These are phyloP conservation scores for Ophiostoma angusticollis DNA, from an alignment of 2,329 filamentous ascomycete genomes.

Conservation along the genomic window DNA sequence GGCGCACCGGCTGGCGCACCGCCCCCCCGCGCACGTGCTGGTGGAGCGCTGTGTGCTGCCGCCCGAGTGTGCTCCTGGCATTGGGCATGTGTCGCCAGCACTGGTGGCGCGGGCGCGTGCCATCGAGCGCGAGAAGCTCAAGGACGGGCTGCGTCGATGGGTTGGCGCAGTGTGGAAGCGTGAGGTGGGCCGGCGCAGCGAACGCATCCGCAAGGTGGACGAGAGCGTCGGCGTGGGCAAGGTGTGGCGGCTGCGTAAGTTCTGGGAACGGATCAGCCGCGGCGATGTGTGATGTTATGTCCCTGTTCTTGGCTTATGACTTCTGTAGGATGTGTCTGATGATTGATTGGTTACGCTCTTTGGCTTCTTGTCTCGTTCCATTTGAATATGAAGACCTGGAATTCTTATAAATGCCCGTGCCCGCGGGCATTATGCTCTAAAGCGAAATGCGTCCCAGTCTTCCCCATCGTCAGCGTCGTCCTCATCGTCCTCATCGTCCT, in stretches of 20 bases:
- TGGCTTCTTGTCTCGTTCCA: too few relatives aligned
- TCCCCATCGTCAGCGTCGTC: slow-evolving; percentile 34
- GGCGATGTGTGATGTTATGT: slow-evolving; percentile 15
- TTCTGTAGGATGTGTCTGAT: background rate
- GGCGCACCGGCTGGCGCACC: slow-evolving; percentile 44
- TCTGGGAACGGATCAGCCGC: slow-evolving; percentile 50
- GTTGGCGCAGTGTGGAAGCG: slow-evolving; percentile 45
- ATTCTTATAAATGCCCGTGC: background rate
- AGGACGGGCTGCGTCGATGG: slow-evolving; percentile 53
- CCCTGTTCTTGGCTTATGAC: background rate
- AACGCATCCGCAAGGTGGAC: slow-evolving; percentile 34
- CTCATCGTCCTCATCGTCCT: slow-evolving; percentile 29
- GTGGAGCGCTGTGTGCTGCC: slow-evolving; percentile 54
- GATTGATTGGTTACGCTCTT: background rate
- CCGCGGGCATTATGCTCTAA: slow-evolving; percentile 23
- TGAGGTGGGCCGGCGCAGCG: slow-evolving; percentile 36
- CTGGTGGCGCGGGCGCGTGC: slow-evolving; percentile 49
- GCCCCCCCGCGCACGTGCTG: slow-evolving; percentile 47
- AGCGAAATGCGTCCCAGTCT: slow-evolving; percentile 50
- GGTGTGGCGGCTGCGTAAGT: slow-evolving; percentile 49
- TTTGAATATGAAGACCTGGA: too few relatives aligned
- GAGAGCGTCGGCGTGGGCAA: slow-evolving; percentile 40
- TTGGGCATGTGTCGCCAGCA: slow-evolving; percentile 36
- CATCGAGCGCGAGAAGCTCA: slow-evolving; percentile 54
- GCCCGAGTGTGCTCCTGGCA: slow-evolving; percentile 44